Conservation (phyloP, 129 eudicot species). For the Chrysanthemum lavandulifolium region DNA sequence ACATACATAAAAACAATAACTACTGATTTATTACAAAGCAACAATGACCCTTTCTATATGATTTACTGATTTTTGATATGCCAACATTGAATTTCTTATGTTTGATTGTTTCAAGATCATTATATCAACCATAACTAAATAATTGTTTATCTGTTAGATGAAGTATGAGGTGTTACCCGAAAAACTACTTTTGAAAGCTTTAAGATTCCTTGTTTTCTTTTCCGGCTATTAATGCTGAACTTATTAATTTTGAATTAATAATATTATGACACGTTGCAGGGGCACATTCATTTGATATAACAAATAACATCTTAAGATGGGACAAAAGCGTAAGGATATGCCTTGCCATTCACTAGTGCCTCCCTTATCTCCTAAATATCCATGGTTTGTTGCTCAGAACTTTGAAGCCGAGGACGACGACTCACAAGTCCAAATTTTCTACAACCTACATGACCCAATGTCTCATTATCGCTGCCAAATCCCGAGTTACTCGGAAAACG, state of each 20-base stretch:
- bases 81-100: not conserved
- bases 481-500: too few species aligned
- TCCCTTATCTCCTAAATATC: not conserved
- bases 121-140: not conserved
- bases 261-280: not conserved
- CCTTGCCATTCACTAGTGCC: not conserved
- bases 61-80: not conserved
- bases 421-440: not conserved
- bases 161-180: not conserved
- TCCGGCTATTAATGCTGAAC: too few species aligned
- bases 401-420: not conserved
- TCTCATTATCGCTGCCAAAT: not conserved
- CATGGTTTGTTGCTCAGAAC: constrained; percentile 1
- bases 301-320: not conserved
- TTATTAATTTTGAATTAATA: not conserved
- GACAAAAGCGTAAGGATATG: not conserved
- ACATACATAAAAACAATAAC: too few species aligned
- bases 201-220: too few species aligned
- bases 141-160: not conserved
- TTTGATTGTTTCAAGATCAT: not conserved
- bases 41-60: too few species aligned
- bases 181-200: too few species aligned
- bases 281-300: not conserved
- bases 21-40: too few species aligned
- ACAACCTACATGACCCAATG: not conserved